A percentile compares a stretch with the other conserved stretches of the same genome.
These are phyloP conservation scores for Nephelium lappaceum DNA, from an alignment of 345 rosid genomes.

Conservation along the genomic window DNA sequence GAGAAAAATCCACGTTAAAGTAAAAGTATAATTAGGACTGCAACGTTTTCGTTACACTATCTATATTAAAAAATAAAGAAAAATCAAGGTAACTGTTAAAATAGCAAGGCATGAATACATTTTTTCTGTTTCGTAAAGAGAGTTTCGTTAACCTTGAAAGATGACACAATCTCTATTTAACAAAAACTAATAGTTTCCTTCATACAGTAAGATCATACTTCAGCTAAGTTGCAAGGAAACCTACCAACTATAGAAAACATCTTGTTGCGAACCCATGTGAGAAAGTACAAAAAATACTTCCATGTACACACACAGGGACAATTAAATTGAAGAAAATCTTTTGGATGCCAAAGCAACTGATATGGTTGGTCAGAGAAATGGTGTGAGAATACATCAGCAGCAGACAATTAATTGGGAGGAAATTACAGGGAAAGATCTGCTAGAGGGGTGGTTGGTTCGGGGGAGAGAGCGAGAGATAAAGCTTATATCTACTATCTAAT, in stretches of 20 bases:
- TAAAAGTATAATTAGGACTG: neutral
- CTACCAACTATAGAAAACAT: neutral
- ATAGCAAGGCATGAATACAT: neutral
- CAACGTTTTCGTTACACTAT: neutral
- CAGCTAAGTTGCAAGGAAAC: neutral
- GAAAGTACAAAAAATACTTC: neutral
- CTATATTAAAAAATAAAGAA: neutral
- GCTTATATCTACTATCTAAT: neutral
- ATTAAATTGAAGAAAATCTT: neutral
- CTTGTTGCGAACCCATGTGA: neutral
- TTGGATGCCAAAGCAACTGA: neutral
- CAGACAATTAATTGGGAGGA: neutral
- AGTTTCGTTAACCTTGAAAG: neutral
- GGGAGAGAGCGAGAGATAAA: neutral
- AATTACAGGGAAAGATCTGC: neutral
- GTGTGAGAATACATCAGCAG: neutral
- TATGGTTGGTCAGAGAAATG: neutral
- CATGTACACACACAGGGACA: neutral
- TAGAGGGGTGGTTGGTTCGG: neutral
- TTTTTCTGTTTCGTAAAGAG: neutral
- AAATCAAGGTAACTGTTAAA: neutral
- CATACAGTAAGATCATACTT: neutral
- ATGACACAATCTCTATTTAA: neutral
- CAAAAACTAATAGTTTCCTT: neutral
- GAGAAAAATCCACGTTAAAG: neutral